Base-by-base conservation (phyloP, 768 basidiomycete species). In the Mycena pura region DNA sequence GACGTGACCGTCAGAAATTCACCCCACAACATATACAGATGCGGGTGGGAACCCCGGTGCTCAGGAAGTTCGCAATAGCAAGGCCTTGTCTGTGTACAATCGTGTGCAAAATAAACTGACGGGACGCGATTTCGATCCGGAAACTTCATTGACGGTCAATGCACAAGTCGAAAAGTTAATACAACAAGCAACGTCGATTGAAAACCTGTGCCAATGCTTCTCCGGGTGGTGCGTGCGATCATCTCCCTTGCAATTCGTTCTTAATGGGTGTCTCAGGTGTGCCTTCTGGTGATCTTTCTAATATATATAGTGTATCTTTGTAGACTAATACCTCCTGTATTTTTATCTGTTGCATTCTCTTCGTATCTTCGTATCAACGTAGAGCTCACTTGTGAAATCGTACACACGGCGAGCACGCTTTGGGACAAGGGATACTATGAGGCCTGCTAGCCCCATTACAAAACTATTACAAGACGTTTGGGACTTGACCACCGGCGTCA, bases 141-240 rank as follows among this genome's bases (percentile, higher is more conserved):
- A 93, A 5, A 77, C 86, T 45, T 79, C 82, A 1, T 81, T 99
- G 45, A 77, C 82, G 9, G 92, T 98, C n/a, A 77, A 82, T 24
- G 84, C 80, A 10, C 97, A 99, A 74, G 97, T 99, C 13, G 93
- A 95, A 70, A 90, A 91, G 73, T 80, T 99, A 52, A 98, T 99
- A 63, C 84, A 89, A 63, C 94, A 99, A 73, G 94, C 97, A 5
- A 97, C 92, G 5, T 90, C 93, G 14, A 74, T 98, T 41, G 96
- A 98, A 74, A 97, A 99, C 73, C 85, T 99, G 2, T 97, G 95
- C 73, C 96, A 96, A 73, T 95, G 94, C 70, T 97, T 96, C 80
- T 92, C 94, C 62, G 95, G 95, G 73, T 96, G 95, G 95, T 90
- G 69, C 52, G 85, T 73, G 41, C 21, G 8, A 25, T 32, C 27